phyloP scores from a whole-genome alignment of 805 yeast species.

The Candida michaelii region DNA sequence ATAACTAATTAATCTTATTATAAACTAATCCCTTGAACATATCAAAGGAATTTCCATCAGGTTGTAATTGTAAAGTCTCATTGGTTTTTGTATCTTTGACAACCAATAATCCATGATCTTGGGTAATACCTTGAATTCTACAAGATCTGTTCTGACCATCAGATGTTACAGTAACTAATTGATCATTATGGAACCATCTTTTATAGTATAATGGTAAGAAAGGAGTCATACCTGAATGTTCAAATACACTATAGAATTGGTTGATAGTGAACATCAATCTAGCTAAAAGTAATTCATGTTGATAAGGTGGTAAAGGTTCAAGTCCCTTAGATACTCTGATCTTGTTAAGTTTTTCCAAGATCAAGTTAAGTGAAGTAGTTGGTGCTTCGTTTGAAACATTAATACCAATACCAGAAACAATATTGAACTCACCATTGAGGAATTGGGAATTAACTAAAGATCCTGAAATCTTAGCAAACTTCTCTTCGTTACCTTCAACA shows the following conservation, averaged over 20 bases:
- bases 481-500: constrained; percentile 57
- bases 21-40: constrained; percentile 86
- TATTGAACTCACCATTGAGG: constrained; percentile 54
- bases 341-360: constrained; percentile 61
- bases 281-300: constrained; percentile 61
- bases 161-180: constrained; percentile 61
- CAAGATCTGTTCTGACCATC: constrained; percentile 52
- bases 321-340: constrained; percentile 45
- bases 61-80: constrained; percentile 69
- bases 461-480: constrained; percentile 79
- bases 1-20: constrained; percentile 23
- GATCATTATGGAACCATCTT: constrained; percentile 82
- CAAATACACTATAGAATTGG: constrained; percentile 57
- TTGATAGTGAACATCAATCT: constrained; percentile 65
- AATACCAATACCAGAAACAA: constrained; percentile 85
- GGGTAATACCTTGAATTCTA: constrained; percentile 73
- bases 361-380: constrained; percentile 79
- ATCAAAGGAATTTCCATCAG: constrained; percentile 97
- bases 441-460: constrained; percentile 78
- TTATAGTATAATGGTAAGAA: constrained; percentile 72
- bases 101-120: constrained; percentile 77
- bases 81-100: constrained; percentile 74
- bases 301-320: constrained; percentile 45
- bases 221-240: constrained; percentile 62
- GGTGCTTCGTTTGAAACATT: constrained; percentile 87